These are phyloP conservation scores for Tetrahymena thermophila DNA, from an alignment of 73 alveolate species.

Conservation along the genomic window DNA sequence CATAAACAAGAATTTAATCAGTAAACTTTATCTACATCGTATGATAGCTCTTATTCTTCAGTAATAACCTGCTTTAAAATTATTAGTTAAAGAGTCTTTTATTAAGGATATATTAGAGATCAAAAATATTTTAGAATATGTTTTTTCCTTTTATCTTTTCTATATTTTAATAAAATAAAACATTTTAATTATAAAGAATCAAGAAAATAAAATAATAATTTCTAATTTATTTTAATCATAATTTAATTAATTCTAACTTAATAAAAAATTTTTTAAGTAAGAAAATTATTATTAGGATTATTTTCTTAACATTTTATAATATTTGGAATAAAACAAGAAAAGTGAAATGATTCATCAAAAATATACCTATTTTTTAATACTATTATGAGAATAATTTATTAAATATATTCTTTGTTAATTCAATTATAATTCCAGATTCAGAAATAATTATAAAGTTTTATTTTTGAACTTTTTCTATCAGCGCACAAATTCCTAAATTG, in stretches of 20 bases:
- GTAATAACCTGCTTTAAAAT: background rate
- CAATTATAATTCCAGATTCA: background rate
- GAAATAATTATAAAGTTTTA: background rate
- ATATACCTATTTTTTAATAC: background rate
- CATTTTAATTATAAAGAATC: too few species aligned
- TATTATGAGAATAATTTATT: background rate
- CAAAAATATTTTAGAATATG: background rate
- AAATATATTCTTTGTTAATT: background rate
- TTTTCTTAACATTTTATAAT: too few species aligned
- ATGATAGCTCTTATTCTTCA: too few species aligned
- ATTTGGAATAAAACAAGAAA: too few species aligned
- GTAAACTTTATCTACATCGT: too few species aligned
- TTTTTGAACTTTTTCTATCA: background rate
- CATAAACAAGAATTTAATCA: too few species aligned
- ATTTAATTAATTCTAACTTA: too few species aligned
- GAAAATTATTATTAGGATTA: too few species aligned
- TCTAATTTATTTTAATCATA: too few species aligned
- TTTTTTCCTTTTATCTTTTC: background rate
- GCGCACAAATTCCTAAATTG: background rate
- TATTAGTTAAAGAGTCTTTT: background rate
- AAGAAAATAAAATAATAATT: background rate
- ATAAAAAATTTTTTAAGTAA: too few species aligned
- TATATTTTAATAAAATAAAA: background rate
- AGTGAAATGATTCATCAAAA: too few species aligned
- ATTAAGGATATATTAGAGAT: background rate